Conservation (phyloP, 2,329 filamentous ascomycete species). For the Neofusicoccum sp. region DNA sequence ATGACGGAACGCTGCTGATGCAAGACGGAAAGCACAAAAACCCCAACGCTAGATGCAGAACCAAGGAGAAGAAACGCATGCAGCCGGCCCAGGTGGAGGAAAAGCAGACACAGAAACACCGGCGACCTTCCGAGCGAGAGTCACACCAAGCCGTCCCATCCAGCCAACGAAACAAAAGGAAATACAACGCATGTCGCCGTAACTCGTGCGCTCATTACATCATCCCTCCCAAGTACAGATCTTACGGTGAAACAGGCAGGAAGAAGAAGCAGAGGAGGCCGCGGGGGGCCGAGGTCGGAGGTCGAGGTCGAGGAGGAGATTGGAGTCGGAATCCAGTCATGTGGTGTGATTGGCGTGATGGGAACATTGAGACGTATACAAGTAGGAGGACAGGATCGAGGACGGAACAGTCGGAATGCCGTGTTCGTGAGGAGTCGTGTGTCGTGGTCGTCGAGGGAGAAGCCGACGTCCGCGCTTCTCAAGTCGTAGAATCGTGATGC, state of each 20-base stretch:
- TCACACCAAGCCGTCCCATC: background rate
- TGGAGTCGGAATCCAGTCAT: no score
- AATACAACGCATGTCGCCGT: conserved; percentile 14
- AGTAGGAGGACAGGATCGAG: background rate
- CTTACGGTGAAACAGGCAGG: background rate
- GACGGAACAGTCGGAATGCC: background rate
- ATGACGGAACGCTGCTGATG: background rate
- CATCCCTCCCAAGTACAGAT: conserved; percentile 8
- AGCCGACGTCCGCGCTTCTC: background rate
- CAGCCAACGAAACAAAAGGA: background rate
- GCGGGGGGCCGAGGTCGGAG: background rate
- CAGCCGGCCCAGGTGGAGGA: background rate
- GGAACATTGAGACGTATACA: background rate
- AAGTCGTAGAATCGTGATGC: conserved; percentile 1
- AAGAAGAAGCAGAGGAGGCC: background rate
- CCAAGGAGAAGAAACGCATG: background rate
- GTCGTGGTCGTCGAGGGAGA: background rate
- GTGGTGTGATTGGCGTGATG: background rate
- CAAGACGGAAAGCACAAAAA: background rate
- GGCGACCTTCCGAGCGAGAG: conserved; percentile 4
- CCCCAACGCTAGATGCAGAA: conserved; percentile 6
- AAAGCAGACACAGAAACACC: conserved; percentile 7
- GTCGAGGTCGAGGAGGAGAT: background rate
- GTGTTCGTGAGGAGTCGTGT: conserved; percentile 6
- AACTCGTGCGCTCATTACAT: conserved; percentile 20